Conservation (phyloP, 805 yeast genomes). For the Candida coquimbonensis region DNA sequence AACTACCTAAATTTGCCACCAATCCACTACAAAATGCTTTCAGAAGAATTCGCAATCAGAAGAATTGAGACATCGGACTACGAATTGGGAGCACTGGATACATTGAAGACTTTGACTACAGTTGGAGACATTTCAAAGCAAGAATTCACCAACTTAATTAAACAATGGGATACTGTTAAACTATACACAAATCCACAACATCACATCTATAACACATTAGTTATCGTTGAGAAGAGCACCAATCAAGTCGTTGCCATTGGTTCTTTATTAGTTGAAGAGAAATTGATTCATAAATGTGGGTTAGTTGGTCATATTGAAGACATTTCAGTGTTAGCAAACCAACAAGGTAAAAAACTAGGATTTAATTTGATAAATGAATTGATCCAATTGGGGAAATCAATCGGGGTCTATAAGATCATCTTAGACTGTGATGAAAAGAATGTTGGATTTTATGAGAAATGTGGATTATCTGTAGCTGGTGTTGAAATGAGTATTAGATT, state of each 20-base stretch:
- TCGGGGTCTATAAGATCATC: conserved; percentile 82
- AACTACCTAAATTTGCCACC: too few relatives aligned
- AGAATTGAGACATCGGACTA: conserved; percentile 50
- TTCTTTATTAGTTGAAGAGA: conserved; percentile 69
- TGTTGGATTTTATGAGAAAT: conserved; percentile 80
- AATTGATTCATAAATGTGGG: conserved; percentile 79
- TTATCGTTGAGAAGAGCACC: conserved; percentile 43
- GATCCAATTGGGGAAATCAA: conserved; percentile 46
- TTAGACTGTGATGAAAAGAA: conserved; percentile 84
- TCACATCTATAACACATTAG: conserved; percentile 56
- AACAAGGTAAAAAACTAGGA: conserved; percentile 85
- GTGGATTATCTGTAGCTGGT: conserved; percentile 67
- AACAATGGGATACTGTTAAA: conserved; percentile 46
- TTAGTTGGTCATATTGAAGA: conserved; percentile 93
- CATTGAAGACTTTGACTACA: conserved; percentile 64
- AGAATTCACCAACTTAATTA: conserved; percentile 44
- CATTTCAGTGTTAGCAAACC: conserved; percentile 65
- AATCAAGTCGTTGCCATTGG: conserved; percentile 77
- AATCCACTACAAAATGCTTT: conserved; percentile 14
- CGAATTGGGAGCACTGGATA: conserved; percentile 52
- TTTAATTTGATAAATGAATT: conserved; percentile 54
- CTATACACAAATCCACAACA: conserved; percentile 13
- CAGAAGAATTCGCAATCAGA: conserved; percentile 62
- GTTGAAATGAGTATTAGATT: conserved; percentile 59
- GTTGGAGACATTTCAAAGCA: conserved; percentile 64